Percentiles rank a stretch among this genome's conserved stretches.
Evolutionary conservation across 2,329 filamentous ascomycete genomes (phyloP).

Genomic region (Scopulariopsis brevicaulis): DNA sequence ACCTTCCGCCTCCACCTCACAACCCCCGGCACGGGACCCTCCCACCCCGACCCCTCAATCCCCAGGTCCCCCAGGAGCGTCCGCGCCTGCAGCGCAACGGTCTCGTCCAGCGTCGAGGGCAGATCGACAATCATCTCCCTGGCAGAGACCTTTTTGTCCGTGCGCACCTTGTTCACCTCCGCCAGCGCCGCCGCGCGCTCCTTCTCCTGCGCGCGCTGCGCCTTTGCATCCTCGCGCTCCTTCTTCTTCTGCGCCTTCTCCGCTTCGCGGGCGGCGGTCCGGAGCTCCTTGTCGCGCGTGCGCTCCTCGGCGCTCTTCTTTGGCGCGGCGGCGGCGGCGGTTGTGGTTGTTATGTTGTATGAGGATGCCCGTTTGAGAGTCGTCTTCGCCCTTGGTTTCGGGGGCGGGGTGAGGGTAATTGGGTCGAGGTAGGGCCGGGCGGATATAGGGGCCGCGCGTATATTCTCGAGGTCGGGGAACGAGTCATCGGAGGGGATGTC

Average conservation of each 20-base stretch:
- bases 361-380: background rate
- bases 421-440: background rate
- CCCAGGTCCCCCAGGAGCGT: conserved; percentile 37
- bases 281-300: conserved; percentile 28
- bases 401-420: background rate
- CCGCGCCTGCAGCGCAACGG: conserved; percentile 31
- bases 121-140: conserved; percentile 71
- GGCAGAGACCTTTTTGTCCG: conserved; percentile 61
- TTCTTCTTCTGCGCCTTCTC: conserved; percentile 44
- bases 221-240: conserved; percentile 48
- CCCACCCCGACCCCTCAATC: conserved; percentile 32
- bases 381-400: background rate
- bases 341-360: conserved; percentile 1
- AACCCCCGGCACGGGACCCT: conserved; percentile 35
- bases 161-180: conserved; percentile 61
- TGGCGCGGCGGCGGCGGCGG: background rate
- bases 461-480: conserved; percentile 29
- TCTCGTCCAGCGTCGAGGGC: conserved; percentile 40
- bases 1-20: conserved; percentile 62
- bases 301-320: conserved; percentile 24
- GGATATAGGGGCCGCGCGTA: background rate
- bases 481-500: conserved; percentile 26
- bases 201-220: conserved; percentile 51
- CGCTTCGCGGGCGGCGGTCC: conserved; percentile 34
- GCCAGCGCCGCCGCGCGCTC: conserved; percentile 53